A percentile compares a stretch with the other conserved stretches of the same genome.
These are phyloP conservation scores for Stachybotrys chlorohalonatus DNA, from an alignment of 2,329 filamentous ascomycete species.

Conservation along the genomic window DNA sequence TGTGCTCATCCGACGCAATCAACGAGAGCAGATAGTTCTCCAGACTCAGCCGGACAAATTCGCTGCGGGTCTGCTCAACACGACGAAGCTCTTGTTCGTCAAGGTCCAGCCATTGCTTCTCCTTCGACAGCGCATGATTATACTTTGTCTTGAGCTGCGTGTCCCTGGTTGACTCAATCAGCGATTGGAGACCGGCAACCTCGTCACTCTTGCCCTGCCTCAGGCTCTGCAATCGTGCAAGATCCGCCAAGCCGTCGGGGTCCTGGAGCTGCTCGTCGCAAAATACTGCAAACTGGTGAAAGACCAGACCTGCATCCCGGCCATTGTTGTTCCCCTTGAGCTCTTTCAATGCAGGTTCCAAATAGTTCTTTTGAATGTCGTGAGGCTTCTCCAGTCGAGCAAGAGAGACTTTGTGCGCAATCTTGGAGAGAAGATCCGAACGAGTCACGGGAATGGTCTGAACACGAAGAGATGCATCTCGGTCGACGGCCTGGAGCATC, in stretches of 20 bases:
- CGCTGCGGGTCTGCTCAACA: conserved; percentile 64
- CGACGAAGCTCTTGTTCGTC: conserved; percentile 81
- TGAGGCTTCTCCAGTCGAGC: conserved; percentile 88
- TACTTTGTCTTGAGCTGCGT: conserved; percentile 47
- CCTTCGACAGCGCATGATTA: conserved; percentile 55
- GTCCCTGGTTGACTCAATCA: conserved; percentile 40
- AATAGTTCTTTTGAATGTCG: conserved; percentile 76
- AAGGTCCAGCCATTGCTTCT: conserved; percentile 82
- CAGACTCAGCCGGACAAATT: conserved; percentile 79
- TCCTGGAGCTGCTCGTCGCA: conserved; percentile 92
- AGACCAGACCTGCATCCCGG: conserved; percentile 75
- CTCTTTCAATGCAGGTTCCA: conserved; percentile 75
- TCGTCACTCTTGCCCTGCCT: conserved; percentile 76
- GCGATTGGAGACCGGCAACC: conserved; percentile 60
- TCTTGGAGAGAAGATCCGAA: conserved; percentile 74
- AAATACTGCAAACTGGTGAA: conserved; percentile 89
- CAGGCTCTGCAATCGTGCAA: conserved; percentile 69
- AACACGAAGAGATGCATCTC: conserved; percentile 48
- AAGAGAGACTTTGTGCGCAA: conserved; percentile 81
- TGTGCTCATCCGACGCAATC: conserved; percentile 75
- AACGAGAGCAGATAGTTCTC: conserved; percentile 90
- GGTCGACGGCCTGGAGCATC: conserved; percentile 69
- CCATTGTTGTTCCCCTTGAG: conserved; percentile 60
- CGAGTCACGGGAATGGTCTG: conserved; percentile 65
- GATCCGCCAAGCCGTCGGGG: conserved; percentile 73